These are phyloP conservation scores for Colletotrichum orbiculare DNA, from an alignment of 2,329 filamentous ascomycete genomes.

Conservation along the genomic window DNA sequence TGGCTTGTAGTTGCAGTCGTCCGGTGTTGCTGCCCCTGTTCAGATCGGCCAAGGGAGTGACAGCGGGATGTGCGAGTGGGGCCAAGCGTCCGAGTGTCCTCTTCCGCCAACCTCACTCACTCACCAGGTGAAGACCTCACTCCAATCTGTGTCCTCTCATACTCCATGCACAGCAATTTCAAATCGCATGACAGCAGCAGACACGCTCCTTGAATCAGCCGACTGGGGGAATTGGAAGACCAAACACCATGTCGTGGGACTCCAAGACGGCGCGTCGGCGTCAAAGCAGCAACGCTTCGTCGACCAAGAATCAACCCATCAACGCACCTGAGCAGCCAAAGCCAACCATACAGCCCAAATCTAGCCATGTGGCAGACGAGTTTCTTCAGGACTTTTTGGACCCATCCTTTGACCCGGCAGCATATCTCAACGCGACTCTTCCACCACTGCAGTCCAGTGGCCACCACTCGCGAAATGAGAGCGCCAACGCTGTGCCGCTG, in stretches of 20 bases:
- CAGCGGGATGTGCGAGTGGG: constrained; percentile 23
- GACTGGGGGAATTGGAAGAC: not conserved
- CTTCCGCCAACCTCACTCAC: constrained; percentile 13
- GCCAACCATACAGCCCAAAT: constrained; percentile 58
- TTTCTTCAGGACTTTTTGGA: constrained; percentile 80
- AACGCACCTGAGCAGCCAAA: constrained; percentile 54
- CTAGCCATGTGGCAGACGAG: constrained; percentile 75
- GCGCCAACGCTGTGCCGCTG: constrained; percentile 65
- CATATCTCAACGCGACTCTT: constrained; percentile 84
- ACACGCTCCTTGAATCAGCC: too few relatives aligned
- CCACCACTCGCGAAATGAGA: constrained; percentile 37
- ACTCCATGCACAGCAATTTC: too few relatives aligned
- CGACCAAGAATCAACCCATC: constrained; percentile 51
- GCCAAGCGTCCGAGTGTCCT: constrained; percentile 6
- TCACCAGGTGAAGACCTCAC: not conserved
- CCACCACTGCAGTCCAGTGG: constrained; percentile 70
- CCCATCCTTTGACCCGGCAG: constrained; percentile 82
- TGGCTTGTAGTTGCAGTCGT: not conserved
- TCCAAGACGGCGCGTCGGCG: constrained; percentile 55
- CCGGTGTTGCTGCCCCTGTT: constrained; percentile 1
- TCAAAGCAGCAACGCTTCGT: constrained; percentile 57
- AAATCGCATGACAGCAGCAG: too few relatives aligned
- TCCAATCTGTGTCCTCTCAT: constrained; percentile 10
- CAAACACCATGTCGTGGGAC: constrained; percentile 51
- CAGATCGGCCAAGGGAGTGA: constrained; percentile 26